These are phyloP conservation scores for Tylopilus sp. DNA, from an alignment of 768 basidiomycete genomes.

Conservation along the genomic window DNA sequence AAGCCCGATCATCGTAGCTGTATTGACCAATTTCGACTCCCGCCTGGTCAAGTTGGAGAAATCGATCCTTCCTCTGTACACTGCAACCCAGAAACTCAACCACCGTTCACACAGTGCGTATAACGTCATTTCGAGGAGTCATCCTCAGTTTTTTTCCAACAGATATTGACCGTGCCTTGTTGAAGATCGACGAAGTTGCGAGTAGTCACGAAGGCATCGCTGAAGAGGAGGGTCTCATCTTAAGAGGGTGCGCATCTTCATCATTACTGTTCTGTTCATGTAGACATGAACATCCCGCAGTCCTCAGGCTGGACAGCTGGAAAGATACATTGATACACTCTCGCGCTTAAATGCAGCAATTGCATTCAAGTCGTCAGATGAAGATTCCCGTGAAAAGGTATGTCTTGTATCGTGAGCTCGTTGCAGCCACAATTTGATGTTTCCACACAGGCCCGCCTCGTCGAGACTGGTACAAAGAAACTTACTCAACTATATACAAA, in stretches of 20 bases:
- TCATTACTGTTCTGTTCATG: not conserved
- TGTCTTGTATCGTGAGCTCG: not conserved
- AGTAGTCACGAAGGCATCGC: conserved; percentile 73
- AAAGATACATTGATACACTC: conserved; percentile 64
- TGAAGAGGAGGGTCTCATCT: conserved; percentile 73
- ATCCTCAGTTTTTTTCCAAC: not conserved
- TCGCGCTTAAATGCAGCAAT: conserved; percentile 77
- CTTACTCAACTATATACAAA: conserved; percentile 81
- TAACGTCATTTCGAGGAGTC: not conserved
- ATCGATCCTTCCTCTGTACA: conserved; percentile 80
- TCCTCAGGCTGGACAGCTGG: conserved; percentile 66
- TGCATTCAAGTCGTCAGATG: conserved; percentile 66
- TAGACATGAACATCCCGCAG: conserved; percentile 33
- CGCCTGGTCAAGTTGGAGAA: conserved; percentile 82
- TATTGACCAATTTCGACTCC: conserved; percentile 80
- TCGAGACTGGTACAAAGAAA: conserved; percentile 83
- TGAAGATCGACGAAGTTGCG: conserved; percentile 76
- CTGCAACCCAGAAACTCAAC: conserved; percentile 72
- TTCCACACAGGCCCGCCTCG: conserved; percentile 52
- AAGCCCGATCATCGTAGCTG: conserved; percentile 49
- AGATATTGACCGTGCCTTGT: conserved; percentile 81
- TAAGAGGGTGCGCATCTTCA: conserved; percentile 55
- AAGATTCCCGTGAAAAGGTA: conserved; percentile 55
- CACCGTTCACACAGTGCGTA: conserved; percentile 66
- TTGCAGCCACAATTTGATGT: not conserved